phyloP scores from a whole-genome alignment of 2,329 filamentous ascomycete genomes.

The Penicillium sp. region DNA sequence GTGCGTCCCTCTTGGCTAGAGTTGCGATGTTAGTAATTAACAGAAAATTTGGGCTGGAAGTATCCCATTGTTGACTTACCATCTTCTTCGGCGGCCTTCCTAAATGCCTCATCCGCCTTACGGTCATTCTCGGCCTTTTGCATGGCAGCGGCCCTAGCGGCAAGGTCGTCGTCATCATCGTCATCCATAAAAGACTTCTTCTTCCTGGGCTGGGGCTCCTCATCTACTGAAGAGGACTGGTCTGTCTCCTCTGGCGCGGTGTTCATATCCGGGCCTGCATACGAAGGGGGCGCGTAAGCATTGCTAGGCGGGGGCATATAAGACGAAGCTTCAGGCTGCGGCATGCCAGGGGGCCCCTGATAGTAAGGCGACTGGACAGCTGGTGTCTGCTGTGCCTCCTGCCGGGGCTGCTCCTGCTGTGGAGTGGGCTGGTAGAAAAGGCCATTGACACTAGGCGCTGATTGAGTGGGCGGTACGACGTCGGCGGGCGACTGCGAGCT shows the following conservation, averaged over 20 bases:
- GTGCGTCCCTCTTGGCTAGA: constrained; percentile 40
- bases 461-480: constrained; percentile 21
- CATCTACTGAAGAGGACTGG: constrained; percentile 50
- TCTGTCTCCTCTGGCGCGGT: constrained; percentile 52
- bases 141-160: constrained; percentile 54
- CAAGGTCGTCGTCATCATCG: constrained; percentile 70
- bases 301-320: constrained; percentile 37
- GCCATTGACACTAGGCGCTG: constrained; percentile 29
- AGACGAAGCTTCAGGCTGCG: constrained; percentile 32
- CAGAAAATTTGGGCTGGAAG: not conserved
- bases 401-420: constrained; percentile 6
- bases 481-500: constrained; percentile 31
- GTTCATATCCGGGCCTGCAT: constrained; percentile 38
- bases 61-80: constrained; percentile 43
- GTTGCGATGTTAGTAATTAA: constrained; percentile 45
- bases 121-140: constrained; percentile 65
- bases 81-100: constrained; percentile 74
- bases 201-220: constrained; percentile 62
- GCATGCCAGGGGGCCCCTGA: constrained; percentile 22
- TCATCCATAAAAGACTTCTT: constrained; percentile 82
- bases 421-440: constrained; percentile 27
- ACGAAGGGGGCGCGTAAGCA: constrained; percentile 43
- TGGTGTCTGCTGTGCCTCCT: not conserved
- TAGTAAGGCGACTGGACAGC: constrained; percentile 30
- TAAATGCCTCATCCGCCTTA: constrained; percentile 81